phyloP scores from a whole-genome alignment of 306 rosid genomes.

The Vigna radiata region DNA sequence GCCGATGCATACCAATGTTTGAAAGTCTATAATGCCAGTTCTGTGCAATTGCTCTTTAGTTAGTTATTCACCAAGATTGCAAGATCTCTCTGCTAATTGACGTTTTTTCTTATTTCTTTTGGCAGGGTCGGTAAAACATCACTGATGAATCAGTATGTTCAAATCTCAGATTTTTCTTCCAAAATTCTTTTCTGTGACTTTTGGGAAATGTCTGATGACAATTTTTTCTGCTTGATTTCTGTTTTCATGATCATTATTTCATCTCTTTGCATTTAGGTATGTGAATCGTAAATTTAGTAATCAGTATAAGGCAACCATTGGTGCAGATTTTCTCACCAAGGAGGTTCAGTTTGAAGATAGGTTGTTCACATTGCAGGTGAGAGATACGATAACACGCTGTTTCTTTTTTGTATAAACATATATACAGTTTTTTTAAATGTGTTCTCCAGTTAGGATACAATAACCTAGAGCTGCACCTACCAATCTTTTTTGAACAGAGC shows the following conservation, averaged over 20 bases:
- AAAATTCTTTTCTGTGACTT: not conserved
- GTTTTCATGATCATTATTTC: conserved; percentile 28
- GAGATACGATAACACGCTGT: conserved; percentile 30
- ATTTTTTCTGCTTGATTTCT: conserved; percentile 27
- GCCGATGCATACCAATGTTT: conserved; percentile 22
- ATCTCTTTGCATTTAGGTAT: conserved; percentile 61
- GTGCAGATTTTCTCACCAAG: conserved; percentile 99
- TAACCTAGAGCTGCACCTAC: not conserved
- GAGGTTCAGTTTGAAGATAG: conserved; percentile 99
- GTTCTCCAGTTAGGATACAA: not conserved
- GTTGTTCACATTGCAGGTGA: conserved; percentile 96
- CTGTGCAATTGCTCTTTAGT: conserved; percentile 28
- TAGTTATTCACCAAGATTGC: not conserved
- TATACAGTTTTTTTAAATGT: not conserved
- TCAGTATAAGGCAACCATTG: conserved; percentile 98
- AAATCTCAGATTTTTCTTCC: conserved; percentile 41
- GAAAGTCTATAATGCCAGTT: conserved; percentile 1
- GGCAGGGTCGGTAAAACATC: conserved; percentile 99
- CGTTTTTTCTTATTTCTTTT: conserved; percentile 37
- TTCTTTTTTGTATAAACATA: not conserved
- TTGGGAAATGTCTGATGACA: not conserved
- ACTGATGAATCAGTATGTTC: conserved; percentile 89
- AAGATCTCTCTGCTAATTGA: conserved; percentile 31
- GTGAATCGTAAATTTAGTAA: conserved; percentile 98
- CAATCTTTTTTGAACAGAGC: not conserved